These are phyloP conservation scores for Syzygium aqueum DNA, from an alignment of 345 rosid genomes.

Conservation along the genomic window DNA sequence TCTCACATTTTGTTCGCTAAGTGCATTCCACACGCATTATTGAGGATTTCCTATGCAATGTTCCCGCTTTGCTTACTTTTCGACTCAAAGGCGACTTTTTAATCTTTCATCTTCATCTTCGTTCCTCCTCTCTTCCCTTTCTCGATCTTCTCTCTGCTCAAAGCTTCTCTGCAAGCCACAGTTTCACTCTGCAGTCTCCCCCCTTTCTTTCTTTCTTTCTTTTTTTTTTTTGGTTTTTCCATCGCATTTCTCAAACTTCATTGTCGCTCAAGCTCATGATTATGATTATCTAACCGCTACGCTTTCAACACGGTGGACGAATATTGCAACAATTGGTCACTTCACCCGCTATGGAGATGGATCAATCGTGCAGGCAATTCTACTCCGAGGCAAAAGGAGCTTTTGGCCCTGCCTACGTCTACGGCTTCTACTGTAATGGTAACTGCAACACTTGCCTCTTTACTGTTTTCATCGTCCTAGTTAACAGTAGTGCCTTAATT, in stretches of 20 bases:
- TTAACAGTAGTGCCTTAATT: background rate
- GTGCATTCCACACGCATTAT: too few relatives aligned
- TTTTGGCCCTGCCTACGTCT: too few relatives aligned
- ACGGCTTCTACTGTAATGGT: too few relatives aligned
- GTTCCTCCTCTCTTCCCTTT: background rate
- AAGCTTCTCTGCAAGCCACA: background rate
- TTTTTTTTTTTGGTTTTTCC: background rate
- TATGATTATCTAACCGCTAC: rapidly evolving
- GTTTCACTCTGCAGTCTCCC: background rate
- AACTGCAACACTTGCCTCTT: background rate
- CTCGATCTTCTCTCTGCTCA: background rate
- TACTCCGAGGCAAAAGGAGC: too few relatives aligned
- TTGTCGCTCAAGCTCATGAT: background rate
- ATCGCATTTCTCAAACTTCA: background rate
- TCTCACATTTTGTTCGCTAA: too few relatives aligned
- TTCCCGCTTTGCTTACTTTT: background rate
- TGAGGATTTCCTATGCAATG: background rate
- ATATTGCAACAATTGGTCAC: background rate
- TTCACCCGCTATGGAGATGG: background rate
- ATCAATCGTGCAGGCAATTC: background rate
- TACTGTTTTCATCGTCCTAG: background rate
- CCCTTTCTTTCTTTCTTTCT: background rate
- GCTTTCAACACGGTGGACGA: background rate
- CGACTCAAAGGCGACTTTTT: rapidly evolving
- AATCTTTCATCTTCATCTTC: background rate